Percentiles rank a stretch among this genome's conserved stretches.
Evolutionary conservation across 768 basidiomycete genomes (phyloP).

Genomic region (Grammothele lineata): DNA sequence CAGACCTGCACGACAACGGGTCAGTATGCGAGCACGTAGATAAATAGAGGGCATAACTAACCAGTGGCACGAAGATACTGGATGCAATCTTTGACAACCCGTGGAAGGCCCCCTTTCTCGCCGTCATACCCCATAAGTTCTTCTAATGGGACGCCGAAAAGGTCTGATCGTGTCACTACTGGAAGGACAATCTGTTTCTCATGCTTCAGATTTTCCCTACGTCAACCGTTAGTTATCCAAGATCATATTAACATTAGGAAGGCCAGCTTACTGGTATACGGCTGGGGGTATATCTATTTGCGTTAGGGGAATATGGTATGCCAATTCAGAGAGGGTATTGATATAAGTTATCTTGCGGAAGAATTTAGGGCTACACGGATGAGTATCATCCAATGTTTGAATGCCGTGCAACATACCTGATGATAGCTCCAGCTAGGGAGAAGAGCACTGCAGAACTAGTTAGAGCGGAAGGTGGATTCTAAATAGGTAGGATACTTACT

Average conservation of each 20-base stretch:
- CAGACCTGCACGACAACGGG: constrained; percentile 36
- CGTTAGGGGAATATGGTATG: constrained; percentile 72
- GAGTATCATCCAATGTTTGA: background rate
- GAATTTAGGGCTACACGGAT: constrained; percentile 68
- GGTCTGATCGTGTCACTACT: constrained; percentile 49
- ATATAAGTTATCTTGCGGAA: constrained; percentile 81
- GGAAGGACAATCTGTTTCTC: constrained; percentile 71
- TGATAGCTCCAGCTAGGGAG: constrained; percentile 82
- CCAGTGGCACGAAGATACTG: constrained; percentile 64
- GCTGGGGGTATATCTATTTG: constrained; percentile 84
- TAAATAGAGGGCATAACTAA: constrained; percentile 11
- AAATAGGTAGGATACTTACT: constrained; percentile 41
- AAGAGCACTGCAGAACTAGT: constrained; percentile 61
- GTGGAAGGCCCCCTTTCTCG: constrained; percentile 78
- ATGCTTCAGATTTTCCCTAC: constrained; percentile 74
- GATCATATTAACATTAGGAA: too few species aligned
- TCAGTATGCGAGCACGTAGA: background rate
- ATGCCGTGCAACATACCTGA: constrained; percentile 48
- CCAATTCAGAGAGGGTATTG: constrained; percentile 73
- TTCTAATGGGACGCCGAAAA: constrained; percentile 80
- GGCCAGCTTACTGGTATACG: constrained; percentile 64
- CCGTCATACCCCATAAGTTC: constrained; percentile 82
- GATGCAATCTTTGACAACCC: constrained; percentile 73
- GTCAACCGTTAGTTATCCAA: background rate
- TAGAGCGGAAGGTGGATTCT: background rate